Percentiles rank a stretch among this genome's conserved stretches.
phyloP scores from a whole-genome alignment of 345 rosid species.

The Gossypioides kirkii region DNA sequence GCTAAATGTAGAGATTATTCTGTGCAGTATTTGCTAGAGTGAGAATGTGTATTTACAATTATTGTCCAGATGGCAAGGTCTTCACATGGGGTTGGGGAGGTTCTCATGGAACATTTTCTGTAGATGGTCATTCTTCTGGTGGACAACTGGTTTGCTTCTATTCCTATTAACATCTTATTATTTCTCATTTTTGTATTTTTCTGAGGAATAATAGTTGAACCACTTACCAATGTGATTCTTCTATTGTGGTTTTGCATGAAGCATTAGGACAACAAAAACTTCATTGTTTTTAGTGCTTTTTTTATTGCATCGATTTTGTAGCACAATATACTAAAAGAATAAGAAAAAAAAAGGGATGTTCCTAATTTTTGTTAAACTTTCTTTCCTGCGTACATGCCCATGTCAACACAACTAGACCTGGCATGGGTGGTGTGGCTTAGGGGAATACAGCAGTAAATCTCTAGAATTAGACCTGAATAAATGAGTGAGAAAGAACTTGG shows the following conservation, averaged over 20 bases:
- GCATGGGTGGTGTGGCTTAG: background rate
- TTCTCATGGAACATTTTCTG: slow-evolving; percentile 88
- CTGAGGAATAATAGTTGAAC: background rate
- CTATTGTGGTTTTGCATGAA: background rate
- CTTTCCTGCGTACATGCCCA: background rate
- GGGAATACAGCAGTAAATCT: background rate
- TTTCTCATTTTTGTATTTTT: background rate
- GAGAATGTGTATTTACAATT: slow-evolving; percentile 10
- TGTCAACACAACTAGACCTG: background rate
- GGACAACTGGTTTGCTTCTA: slow-evolving; percentile 80
- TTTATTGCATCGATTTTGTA: background rate
- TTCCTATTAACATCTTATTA: slow-evolving; percentile 12
- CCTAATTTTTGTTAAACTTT: background rate
- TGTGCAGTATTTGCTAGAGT: background rate
- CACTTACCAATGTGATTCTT: background rate
- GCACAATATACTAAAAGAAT: background rate
- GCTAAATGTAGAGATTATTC: background rate
- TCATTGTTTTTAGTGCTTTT: background rate
- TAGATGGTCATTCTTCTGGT: slow-evolving; percentile 80
- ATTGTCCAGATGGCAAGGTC: slow-evolving; percentile 54
- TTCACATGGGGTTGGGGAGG: slow-evolving; percentile 99
- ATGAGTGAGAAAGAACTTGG: background rate
- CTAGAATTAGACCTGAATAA: background rate
- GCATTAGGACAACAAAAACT: background rate
- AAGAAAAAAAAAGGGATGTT: background rate